phyloP scores from a whole-genome alignment of 2,329 filamentous ascomycete genomes.

The Myriosclerotinia duriaeana region DNA sequence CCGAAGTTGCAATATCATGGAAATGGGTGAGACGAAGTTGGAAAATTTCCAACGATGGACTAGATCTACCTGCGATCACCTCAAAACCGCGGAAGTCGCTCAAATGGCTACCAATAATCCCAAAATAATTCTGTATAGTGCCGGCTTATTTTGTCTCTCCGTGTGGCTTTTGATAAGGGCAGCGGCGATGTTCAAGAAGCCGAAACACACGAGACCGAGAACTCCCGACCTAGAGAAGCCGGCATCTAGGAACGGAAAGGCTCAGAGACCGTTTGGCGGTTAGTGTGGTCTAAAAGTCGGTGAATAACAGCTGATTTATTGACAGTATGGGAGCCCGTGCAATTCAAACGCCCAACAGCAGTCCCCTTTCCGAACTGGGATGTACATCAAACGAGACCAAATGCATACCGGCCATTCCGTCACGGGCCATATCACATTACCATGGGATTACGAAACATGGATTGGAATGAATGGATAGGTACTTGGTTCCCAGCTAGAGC shows the following conservation, averaged over 20 bases:
- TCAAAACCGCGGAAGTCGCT: conserved; percentile 21
- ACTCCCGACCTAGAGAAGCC: conserved; percentile 40
- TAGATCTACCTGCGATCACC: conserved; percentile 22
- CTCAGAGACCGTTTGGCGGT: conserved; percentile 36
- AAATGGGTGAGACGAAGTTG: conserved; percentile 27
- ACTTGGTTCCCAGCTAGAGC: conserved; percentile 4
- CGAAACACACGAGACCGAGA: conserved; percentile 28
- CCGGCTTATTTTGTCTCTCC: conserved; percentile 25
- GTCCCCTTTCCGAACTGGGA: conserved; percentile 37
- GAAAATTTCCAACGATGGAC: conserved; percentile 26
- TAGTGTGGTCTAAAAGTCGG: conserved; percentile 5
- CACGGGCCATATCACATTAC: conserved; percentile 41
- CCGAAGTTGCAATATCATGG: neutral
- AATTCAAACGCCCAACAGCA: conserved; percentile 39
- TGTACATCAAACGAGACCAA: conserved; percentile 39
- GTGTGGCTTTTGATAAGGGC: conserved; percentile 34
- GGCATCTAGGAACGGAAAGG: conserved; percentile 34
- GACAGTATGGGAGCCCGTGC: conserved; percentile 39
- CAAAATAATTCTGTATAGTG: conserved; percentile 32
- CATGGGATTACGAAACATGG: conserved; percentile 41
- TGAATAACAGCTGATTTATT: conserved; percentile 24
- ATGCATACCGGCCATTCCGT: conserved; percentile 41
- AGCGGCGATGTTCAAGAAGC: conserved; percentile 31
- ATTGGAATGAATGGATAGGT: conserved; percentile 43
- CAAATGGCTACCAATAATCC: conserved; percentile 27